A percentile compares a stretch with the other conserved stretches of the same genome.
Conservation (phyloP, 768 basidiomycete species). For the Lepiota venenata region DNA sequence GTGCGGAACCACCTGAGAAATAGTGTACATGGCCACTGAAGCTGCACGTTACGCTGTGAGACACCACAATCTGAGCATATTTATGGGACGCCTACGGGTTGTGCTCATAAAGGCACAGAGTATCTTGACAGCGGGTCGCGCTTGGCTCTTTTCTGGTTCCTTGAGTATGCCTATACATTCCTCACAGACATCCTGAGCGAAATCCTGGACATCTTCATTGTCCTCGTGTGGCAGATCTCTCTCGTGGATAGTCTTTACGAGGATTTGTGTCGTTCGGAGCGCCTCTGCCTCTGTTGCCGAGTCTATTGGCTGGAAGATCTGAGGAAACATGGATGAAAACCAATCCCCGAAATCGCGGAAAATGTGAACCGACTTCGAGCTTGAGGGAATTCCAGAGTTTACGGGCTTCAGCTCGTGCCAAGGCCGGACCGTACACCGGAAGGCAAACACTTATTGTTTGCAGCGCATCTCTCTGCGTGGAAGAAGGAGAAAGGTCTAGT, state of each 20-base stretch:
- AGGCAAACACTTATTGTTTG: slow-evolving; percentile 74
- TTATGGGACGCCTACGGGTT: slow-evolving; percentile 54
- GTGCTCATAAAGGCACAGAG: slow-evolving; percentile 75
- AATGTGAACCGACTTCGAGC: slow-evolving; percentile 75
- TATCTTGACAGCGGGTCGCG: slow-evolving; percentile 82
- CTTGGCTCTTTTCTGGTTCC: slow-evolving; percentile 93
- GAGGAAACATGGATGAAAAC: slow-evolving; percentile 1
- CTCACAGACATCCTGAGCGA: slow-evolving; percentile 72
- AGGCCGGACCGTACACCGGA: slow-evolving; percentile 74
- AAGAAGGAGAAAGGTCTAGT: neutral
- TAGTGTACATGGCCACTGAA: slow-evolving; percentile 61
- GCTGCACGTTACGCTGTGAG: slow-evolving; percentile 37
- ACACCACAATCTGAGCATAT: neutral
- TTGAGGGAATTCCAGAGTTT: slow-evolving; percentile 92
- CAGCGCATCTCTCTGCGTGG: slow-evolving; percentile 73
- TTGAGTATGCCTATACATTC: slow-evolving; percentile 79
- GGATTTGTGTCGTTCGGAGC: slow-evolving; percentile 61
- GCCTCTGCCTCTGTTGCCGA: slow-evolving; percentile 69
- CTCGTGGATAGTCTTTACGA: slow-evolving; percentile 74
- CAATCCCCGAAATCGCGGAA: neutral
- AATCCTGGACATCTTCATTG: slow-evolving; percentile 43
- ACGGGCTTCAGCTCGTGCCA: slow-evolving; percentile 58
- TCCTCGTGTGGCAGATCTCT: slow-evolving; percentile 36
- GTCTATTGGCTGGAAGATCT: slow-evolving; percentile 96
- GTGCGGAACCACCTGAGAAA: slow-evolving; percentile 69